Conservation (phyloP, 2,329 filamentous ascomycete genomes). For the Alternaria triticina region DNA sequence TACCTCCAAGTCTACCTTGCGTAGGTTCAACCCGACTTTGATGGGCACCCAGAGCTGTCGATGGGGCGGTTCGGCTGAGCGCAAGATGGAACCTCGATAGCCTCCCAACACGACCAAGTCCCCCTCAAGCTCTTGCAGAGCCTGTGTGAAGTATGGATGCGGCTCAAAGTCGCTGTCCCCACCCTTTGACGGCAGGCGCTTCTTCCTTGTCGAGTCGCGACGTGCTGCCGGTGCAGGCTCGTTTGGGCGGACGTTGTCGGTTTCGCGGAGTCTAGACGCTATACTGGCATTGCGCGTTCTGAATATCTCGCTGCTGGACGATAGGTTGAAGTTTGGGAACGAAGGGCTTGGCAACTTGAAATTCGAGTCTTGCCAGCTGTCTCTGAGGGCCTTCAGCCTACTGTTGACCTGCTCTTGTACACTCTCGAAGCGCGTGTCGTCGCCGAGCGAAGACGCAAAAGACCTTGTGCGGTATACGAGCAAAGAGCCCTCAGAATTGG, state of each 20-base stretch:
- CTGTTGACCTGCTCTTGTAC: constrained; percentile 87
- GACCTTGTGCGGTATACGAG: constrained; percentile 76
- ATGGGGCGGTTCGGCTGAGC: constrained; percentile 80
- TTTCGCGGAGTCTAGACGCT: constrained; percentile 18
- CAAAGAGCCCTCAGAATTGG: constrained; percentile 79
- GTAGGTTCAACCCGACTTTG: constrained; percentile 88
- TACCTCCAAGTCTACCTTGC: constrained; percentile 89
- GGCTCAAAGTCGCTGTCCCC: constrained; percentile 41
- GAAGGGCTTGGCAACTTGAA: constrained; percentile 64
- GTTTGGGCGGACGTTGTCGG: constrained; percentile 27
- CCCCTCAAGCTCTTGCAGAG: constrained; percentile 74
- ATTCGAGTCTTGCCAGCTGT: constrained; percentile 83
- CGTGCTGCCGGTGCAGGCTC: constrained; percentile 17
- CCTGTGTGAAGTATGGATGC: constrained; percentile 60
- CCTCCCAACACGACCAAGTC: constrained; percentile 90
- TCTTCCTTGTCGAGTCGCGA: constrained; percentile 20
- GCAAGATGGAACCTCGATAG: constrained; percentile 87
- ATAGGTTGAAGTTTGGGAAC: constrained; percentile 61
- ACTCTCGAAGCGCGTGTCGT: constrained; percentile 80
- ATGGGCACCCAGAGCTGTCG: constrained; percentile 94
- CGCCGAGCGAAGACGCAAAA: constrained; percentile 80
- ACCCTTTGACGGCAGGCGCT: constrained; percentile 15
- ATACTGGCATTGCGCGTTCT: constrained; percentile 22
- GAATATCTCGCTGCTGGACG: constrained; percentile 41
- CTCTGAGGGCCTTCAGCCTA: constrained; percentile 85